Percentiles rank a stretch among this genome's conserved stretches.
These are phyloP conservation scores for Leptographium procerum DNA, from an alignment of 2,329 filamentous ascomycete species.

Conservation along the genomic window DNA sequence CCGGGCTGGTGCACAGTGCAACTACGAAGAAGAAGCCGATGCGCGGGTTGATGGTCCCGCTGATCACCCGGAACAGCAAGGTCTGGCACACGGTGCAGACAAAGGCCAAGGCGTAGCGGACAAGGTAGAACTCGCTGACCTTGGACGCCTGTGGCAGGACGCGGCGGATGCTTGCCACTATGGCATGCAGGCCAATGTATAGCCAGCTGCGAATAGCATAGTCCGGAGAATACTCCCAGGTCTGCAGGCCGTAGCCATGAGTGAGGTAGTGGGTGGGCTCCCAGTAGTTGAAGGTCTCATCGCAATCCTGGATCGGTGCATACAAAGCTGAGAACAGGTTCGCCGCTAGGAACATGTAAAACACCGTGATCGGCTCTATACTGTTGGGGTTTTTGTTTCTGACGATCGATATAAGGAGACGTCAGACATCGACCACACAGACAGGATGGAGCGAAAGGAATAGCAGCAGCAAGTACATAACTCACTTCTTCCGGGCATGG, in stretches of 20 bases:
- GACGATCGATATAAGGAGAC: constrained; percentile 12
- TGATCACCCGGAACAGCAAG: constrained; percentile 66
- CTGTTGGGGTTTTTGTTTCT: constrained; percentile 42
- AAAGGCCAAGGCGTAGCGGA: constrained; percentile 65
- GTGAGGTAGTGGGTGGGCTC: constrained; percentile 90
- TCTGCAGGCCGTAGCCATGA: constrained; percentile 88
- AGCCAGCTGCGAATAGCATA: constrained; percentile 94
- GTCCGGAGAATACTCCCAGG: constrained; percentile 96
- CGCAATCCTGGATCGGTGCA: constrained; percentile 92
- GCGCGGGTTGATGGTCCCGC: constrained; percentile 64
- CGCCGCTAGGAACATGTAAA: constrained; percentile 67
- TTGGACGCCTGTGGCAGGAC: constrained; percentile 52
- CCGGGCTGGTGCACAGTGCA: constrained; percentile 66
- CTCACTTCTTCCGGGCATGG: constrained; percentile 41
- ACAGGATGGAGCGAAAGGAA: neutral
- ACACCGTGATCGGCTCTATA: constrained; percentile 62
- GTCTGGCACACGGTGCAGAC: constrained; percentile 74
- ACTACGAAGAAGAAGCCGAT: constrained; percentile 79
- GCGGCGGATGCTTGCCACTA: constrained; percentile 55
- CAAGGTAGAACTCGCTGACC: constrained; percentile 73
- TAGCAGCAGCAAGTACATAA: neutral
- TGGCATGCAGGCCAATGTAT: constrained; percentile 71
- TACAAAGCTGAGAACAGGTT: constrained; percentile 68
- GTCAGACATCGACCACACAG: neutral
- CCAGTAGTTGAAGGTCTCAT: constrained; percentile 99